These are phyloP conservation scores for Ocimum tenuiflorum DNA, from an alignment of 257 asterid genomes.

Conservation along the genomic window DNA sequence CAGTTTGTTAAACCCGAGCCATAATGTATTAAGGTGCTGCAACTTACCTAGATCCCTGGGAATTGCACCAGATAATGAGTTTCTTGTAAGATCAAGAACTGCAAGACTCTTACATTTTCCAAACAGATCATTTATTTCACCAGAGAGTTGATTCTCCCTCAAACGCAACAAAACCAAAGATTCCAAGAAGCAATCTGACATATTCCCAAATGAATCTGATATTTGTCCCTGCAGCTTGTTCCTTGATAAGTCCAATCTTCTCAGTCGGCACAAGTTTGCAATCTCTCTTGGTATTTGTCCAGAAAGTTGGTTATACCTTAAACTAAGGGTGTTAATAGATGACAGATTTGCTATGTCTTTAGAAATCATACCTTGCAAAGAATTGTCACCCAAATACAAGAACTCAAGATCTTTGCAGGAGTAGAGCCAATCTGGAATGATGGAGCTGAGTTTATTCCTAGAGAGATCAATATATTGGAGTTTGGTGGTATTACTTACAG, in stretches of 20 bases:
- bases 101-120: constrained; percentile 13
- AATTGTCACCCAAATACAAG: neutral
- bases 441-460: constrained; percentile 7
- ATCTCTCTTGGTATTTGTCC: constrained; percentile 27
- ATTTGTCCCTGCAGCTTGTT: constrained; percentile 28
- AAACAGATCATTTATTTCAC: constrained; percentile 17
- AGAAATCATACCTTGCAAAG: constrained; percentile 23
- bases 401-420: constrained; percentile 19
- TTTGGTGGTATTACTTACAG: constrained; percentile 13
- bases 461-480: constrained; percentile 21
- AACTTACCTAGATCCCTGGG: constrained; percentile 23
- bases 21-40: neutral
- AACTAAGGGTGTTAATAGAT: constrained; percentile 15
- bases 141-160: constrained; percentile 14
- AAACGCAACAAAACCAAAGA: neutral
- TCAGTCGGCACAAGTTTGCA: constrained; percentile 16
- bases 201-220: constrained; percentile 19
- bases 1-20: neutral
- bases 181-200: constrained; percentile 20
- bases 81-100: constrained; percentile 1
- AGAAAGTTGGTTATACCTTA: constrained; percentile 19
- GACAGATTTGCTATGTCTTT: constrained; percentile 21
- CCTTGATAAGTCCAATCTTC: neutral
- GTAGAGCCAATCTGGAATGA: constrained; percentile 36
- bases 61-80: constrained; percentile 15